phyloP scores from a whole-genome alignment of 2,329 filamentous ascomycete genomes.

The Hymenoscyphus salicellus region DNA sequence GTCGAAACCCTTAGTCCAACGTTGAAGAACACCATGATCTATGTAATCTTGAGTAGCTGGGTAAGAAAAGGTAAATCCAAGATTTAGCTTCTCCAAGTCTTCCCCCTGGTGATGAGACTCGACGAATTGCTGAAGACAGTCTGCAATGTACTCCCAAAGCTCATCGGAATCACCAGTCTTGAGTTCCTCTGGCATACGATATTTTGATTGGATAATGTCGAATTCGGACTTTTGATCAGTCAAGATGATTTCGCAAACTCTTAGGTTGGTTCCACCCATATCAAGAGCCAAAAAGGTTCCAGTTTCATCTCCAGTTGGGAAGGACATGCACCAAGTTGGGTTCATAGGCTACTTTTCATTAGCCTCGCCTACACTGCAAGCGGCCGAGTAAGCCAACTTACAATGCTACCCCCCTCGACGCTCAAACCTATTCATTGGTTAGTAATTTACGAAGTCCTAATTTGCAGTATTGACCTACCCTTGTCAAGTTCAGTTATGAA shows the following conservation, averaged over 20 bases:
- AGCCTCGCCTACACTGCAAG: slow-evolving; percentile 9
- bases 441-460: not conserved
- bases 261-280: slow-evolving; percentile 93
- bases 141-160: slow-evolving; percentile 92
- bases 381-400: slow-evolving; percentile 47
- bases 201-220: slow-evolving; percentile 94
- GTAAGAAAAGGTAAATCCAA: slow-evolving; percentile 96
- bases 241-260: slow-evolving; percentile 89
- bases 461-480: slow-evolving; percentile 48
- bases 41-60: slow-evolving; percentile 91
- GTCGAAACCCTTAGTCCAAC: slow-evolving; percentile 98
- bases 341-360: slow-evolving; percentile 78
- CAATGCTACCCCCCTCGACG: slow-evolving; percentile 88
- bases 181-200: slow-evolving; percentile 88
- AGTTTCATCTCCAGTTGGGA: slow-evolving; percentile 81
- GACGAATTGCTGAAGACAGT: slow-evolving; percentile 87
- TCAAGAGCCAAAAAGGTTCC: slow-evolving; percentile 88
- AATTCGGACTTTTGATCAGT: slow-evolving; percentile 86
- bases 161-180: slow-evolving; percentile 82
- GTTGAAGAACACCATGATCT: slow-evolving; percentile 85
- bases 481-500: slow-evolving; percentile 87
- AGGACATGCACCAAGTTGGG: slow-evolving; percentile 90
- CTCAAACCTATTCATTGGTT: slow-evolving; percentile 59
- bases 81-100: slow-evolving; percentile 57
- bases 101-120: slow-evolving; percentile 74